Base-by-base conservation (phyloP, 768 basidiomycete genomes). In the Candolleomyces eurysporus region DNA sequence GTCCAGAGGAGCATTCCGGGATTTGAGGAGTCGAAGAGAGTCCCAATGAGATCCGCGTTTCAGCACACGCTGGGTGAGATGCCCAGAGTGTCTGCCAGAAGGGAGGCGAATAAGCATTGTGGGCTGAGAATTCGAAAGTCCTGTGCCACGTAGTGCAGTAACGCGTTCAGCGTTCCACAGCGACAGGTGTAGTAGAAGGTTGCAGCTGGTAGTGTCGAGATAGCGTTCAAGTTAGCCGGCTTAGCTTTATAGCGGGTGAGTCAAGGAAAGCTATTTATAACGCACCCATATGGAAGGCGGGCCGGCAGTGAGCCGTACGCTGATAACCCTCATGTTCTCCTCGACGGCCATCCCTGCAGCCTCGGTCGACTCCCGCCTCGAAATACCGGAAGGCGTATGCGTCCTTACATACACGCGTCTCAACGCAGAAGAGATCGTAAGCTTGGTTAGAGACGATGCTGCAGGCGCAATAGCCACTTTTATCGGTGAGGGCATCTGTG, bases 401-500 rank as follows among this genome's bases (percentile, higher is more conserved):
- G 78, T 78, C 22, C 74, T 94, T 58, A 86, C 91, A 2, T 82
- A 88, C 66, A 71, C 77, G 2, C 67, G 74, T 6, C 84, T 95
- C 42, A 79, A 91, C 63, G 76, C 81, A 4, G 73, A 84, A 11
- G 70, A 72, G 0, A 87, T 92, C 63, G 80, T 87, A n/a, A 69
- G 74, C 13, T 87, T 84, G 11, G 89, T 92, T 22, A 78, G 79
- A 50, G 79, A 87, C 68, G 81, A 87, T 57, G 72, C 75, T 46
- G 88, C 89, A 21, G 93, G 92, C 6, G 92, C 90, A 39, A 86
- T 82, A 11, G 85, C 86, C 10, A 76, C 87, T 3, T 94, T 96
- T 75, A 84, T 94, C 57, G 93, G 93, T 76, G 54, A 55, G 66
- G 32, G 31, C 40, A 11, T 11, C 39, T 48, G 13, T 50, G 31